Conservation (phyloP, 139 green algal genomes). For the Raphidocelis subcapitata region DNA sequence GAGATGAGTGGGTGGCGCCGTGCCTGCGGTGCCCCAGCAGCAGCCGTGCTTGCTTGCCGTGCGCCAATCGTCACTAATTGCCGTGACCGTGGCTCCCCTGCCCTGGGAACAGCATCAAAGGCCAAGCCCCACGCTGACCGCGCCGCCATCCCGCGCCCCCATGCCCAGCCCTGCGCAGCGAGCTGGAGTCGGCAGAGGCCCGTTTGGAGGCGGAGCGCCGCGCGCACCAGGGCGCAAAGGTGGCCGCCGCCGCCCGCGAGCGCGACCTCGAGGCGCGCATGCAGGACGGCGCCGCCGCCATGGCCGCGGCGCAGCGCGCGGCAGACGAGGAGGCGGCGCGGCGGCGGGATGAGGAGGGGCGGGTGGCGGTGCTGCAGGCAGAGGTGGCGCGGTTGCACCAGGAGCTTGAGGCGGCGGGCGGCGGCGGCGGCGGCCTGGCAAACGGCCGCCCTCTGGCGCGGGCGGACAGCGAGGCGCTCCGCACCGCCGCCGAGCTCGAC, state of each 20-base stretch:
- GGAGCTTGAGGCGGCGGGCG: no score
- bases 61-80: not conserved
- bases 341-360: constrained; percentile 25
- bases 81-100: not conserved
- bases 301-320: constrained; percentile 50
- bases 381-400: constrained; percentile 18
- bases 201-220: constrained; percentile 60
- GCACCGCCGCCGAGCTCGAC: constrained; percentile 13
- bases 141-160: no score
- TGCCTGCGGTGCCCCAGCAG: no score
- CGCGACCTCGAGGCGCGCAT: constrained; percentile 58
- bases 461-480: no score
- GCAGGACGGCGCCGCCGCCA: constrained; percentile 15
- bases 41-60: no score
- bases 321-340: constrained; percentile 33
- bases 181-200: constrained; percentile 55
- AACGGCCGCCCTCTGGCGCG: no score
- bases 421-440: no score
- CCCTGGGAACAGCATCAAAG: no score
- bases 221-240: constrained; percentile 29
- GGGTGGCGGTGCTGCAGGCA: constrained; percentile 13
- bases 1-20: constrained; percentile 29
- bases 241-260: constrained; percentile 47
- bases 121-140: no score
- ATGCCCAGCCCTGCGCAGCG: constrained; percentile 50